Conservation (phyloP, 176 grass and related monocot species). For the Typha latifolia region DNA sequence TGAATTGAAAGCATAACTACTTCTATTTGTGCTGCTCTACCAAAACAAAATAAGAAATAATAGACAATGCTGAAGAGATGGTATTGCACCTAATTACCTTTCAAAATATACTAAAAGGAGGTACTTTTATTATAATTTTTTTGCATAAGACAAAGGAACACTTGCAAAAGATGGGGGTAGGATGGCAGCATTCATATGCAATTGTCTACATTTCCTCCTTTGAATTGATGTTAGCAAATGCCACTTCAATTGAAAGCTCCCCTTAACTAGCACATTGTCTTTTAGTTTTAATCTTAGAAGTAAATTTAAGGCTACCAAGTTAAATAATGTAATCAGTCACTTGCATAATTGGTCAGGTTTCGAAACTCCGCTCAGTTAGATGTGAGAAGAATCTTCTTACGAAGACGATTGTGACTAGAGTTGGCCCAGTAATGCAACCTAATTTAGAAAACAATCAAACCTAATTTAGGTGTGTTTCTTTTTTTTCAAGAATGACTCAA, state of each 20-base stretch:
- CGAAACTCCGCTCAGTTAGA: too few species aligned
- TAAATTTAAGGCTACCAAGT: too few species aligned
- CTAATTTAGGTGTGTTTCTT: too few species aligned
- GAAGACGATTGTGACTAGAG: too few species aligned
- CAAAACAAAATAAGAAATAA: background rate
- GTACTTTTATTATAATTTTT: background rate
- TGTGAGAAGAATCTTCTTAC: too few species aligned
- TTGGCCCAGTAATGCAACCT: too few species aligned
- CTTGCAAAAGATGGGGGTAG: background rate
- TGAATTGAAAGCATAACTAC: background rate
- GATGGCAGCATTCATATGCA: background rate
- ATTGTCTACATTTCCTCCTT: background rate
- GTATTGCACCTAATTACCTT: too few species aligned
- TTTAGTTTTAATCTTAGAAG: too few species aligned
- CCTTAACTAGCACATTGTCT: background rate
- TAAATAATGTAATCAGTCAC: too few species aligned
- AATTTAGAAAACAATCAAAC: too few species aligned
- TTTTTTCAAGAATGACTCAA: too few species aligned
- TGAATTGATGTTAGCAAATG: background rate
- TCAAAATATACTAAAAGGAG: background rate
- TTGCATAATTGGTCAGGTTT: too few species aligned
- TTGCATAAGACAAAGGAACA: background rate
- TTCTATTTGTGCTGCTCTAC: background rate
- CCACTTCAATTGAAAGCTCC: background rate
- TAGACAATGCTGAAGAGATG: background rate